phyloP scores from a whole-genome alignment of 2,329 filamentous ascomycete genomes.

The Hymenoscyphus albidus region DNA sequence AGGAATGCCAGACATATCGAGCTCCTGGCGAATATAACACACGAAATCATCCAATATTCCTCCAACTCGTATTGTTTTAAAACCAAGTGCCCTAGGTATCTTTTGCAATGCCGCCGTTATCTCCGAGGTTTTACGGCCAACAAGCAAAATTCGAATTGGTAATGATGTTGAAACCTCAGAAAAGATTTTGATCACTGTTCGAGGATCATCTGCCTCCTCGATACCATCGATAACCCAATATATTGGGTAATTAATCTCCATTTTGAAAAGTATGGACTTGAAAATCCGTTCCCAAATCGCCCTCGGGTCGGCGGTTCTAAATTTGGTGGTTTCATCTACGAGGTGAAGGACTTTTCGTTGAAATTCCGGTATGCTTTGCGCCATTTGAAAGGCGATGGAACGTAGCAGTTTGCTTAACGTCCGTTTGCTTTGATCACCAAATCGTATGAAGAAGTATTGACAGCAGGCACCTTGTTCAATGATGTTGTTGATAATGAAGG shows the following conservation, averaged over 20 bases:
- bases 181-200: background rate
- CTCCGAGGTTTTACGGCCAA: background rate
- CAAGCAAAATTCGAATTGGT: background rate
- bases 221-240: slow-evolving; percentile 24
- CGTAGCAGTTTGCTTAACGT: slow-evolving; percentile 23
- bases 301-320: slow-evolving; percentile 15
- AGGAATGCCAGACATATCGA: background rate
- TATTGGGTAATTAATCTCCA: slow-evolving; percentile 8
- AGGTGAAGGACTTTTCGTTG: background rate
- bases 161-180: background rate
- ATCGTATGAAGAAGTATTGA: slow-evolving; percentile 34
- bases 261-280: slow-evolving; percentile 15
- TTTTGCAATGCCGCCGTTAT: background rate
- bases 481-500: slow-evolving; percentile 31
- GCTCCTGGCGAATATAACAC: background rate
- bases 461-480: slow-evolving; percentile 14
- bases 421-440: slow-evolving; percentile 30
- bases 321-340: slow-evolving; percentile 13
- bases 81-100: background rate
- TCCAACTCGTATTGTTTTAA: background rate
- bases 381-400: slow-evolving; percentile 33
- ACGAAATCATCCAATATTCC: background rate
- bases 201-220: slow-evolving; percentile 18
- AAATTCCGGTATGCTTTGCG: slow-evolving; percentile 8
- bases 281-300: slow-evolving; percentile 23